These are phyloP conservation scores for Xanthoconium stramineum DNA, from an alignment of 768 basidiomycete genomes.

Conservation along the genomic window DNA sequence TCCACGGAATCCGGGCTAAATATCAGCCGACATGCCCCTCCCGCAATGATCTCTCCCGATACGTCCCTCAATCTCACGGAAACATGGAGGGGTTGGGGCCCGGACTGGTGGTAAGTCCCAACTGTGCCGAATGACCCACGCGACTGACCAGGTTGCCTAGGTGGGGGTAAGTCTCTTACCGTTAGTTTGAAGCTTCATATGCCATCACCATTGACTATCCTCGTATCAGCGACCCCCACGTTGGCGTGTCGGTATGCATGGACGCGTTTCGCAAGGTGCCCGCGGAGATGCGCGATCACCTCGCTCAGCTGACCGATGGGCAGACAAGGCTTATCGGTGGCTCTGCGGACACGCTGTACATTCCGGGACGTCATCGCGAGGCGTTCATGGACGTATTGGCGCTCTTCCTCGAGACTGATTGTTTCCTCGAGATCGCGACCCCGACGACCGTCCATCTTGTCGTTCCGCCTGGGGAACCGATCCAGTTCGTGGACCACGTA, in stretches of 20 bases:
- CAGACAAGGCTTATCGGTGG: constrained; percentile 43
- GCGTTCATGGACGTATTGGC: constrained; percentile 41
- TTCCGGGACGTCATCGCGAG: constrained; percentile 40
- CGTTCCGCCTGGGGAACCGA: constrained; percentile 36
- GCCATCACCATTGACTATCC: neutral
- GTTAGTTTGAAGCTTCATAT: neutral
- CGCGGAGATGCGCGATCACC: constrained; percentile 32
- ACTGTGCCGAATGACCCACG: neutral
- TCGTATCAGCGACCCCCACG: constrained; percentile 38
- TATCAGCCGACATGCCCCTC: constrained; percentile 34
- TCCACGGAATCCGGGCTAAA: constrained; percentile 12
- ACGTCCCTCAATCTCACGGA: constrained; percentile 35
- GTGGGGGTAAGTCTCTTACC: constrained; percentile 38
- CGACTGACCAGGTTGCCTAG: constrained; percentile 19
- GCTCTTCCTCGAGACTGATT: constrained; percentile 44
- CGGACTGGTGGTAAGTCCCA: constrained; percentile 42
- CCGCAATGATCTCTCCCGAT: constrained; percentile 42
- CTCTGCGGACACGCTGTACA: constrained; percentile 47
- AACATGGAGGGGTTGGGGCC: constrained; percentile 39
- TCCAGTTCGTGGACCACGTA: constrained; percentile 48
- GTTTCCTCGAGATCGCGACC: constrained; percentile 48
- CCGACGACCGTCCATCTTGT: constrained; percentile 46
- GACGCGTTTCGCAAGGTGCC: constrained; percentile 38
- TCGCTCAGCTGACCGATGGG: constrained; percentile 35
- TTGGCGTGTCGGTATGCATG: constrained; percentile 44